Evolutionary conservation across 495 filamentous ascomycete genomes (phyloP), one percentile per base, ranked within the genome.

Genomic region (Acidiella bohemica): DNA sequence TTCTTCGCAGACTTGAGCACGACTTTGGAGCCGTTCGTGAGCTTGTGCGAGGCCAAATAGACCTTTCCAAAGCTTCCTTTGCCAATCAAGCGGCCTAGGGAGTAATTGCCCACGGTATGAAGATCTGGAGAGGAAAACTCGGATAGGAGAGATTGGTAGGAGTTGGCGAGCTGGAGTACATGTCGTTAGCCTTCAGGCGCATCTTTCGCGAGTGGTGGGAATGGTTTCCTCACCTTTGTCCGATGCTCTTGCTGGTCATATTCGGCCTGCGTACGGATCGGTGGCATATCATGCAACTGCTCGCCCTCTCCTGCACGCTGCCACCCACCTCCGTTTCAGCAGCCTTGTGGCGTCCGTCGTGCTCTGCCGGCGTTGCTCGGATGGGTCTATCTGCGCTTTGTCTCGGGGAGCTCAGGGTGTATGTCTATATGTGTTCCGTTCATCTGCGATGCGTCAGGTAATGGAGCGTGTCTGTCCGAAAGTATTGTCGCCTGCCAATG

Each of bases 11-110:
- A 25, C 54, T 39, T 36, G 23, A 45, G 25, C 24, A 30, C 40
- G 67, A 93, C 90, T 75, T 96, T 96, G 41, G 86, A 94, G 54
- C 85, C 87, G 76, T 95, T 95, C 49, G 84, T 96, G 60, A 97
- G 84, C 59, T 94, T 95, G 62, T 97, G 90, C 18, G 80, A 78
- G 40, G 92, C 90, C 47, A 97, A 72, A 58, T 96, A 97, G 41
- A 96, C 90, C 65, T 95, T 96, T 50, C 90, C 90, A 63, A 96
- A 97, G 33, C 84, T 93, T 25, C 90, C 90, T 57, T 96, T 96
- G 36, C 90, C 90, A 55, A 97, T 94, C 34, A 97, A 67, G 37
- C 78, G 75, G 24, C 88, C 90, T 13, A 96, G 66, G 23, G 80
- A 76, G 62, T 97, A 97, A 61, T 96, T 97, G 36, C 90, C 90